Percentiles rank a stretch among this genome's conserved stretches.
Evolutionary conservation across 495 filamentous ascomycete species (phyloP).

Genomic region (Aspergillus funiculosus): DNA sequence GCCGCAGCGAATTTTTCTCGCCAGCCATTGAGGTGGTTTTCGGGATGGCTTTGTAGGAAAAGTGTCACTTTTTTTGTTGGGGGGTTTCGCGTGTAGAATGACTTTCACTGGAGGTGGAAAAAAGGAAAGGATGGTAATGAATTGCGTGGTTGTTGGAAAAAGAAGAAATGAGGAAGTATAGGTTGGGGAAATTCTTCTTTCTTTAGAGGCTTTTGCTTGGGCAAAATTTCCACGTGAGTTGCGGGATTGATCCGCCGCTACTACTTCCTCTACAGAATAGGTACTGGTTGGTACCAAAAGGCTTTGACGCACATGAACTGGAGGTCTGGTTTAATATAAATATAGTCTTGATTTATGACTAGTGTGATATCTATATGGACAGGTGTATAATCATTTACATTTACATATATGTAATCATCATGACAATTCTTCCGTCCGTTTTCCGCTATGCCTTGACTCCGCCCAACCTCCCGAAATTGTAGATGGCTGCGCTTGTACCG

Average conservation of each 20-base stretch:
- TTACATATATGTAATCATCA: neutral
- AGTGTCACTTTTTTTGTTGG: no score
- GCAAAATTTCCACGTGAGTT: slow-evolving; percentile 26
- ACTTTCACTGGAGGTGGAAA: no score
- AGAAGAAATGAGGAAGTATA: no score
- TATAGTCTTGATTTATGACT: neutral
- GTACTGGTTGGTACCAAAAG: neutral
- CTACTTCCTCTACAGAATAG: no score
- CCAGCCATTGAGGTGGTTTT: slow-evolving; percentile 1
- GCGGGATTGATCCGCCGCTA: neutral
- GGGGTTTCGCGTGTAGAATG: no score
- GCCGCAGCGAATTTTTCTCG: slow-evolving; percentile 5
- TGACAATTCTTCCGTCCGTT: no score
- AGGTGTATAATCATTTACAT: slow-evolving; percentile 8
- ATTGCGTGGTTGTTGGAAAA: no score
- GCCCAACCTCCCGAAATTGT: no score
- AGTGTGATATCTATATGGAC: neutral
- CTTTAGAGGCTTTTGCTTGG: slow-evolving; percentile 53
- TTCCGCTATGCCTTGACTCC: no score
- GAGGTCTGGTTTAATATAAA: no score
- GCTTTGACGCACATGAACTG: no score
- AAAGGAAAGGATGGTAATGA: neutral
- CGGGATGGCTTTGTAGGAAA: neutral
- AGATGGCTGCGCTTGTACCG: no score
- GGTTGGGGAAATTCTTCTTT: slow-evolving; percentile 21